phyloP scores from a whole-genome alignment of 306 rosid species.

The Sphenostylis stenocarpa region DNA sequence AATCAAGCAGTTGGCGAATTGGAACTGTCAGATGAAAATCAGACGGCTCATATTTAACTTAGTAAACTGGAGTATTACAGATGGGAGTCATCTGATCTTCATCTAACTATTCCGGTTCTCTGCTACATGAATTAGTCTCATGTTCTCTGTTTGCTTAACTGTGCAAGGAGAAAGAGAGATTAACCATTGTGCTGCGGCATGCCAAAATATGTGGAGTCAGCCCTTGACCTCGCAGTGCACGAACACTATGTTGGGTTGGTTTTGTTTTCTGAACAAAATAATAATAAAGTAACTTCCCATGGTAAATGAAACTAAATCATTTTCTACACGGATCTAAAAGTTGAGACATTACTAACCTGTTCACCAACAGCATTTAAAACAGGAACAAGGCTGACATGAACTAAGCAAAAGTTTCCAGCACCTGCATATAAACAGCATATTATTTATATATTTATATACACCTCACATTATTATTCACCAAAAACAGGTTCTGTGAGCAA shows the following conservation, averaged over 20 bases:
- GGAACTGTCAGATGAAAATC: background rate
- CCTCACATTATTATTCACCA: background rate
- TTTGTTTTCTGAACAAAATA: slow-evolving; percentile 68
- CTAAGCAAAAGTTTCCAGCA: slow-evolving; percentile 68
- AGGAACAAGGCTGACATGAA: slow-evolving; percentile 91
- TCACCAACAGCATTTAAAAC: slow-evolving; percentile 89
- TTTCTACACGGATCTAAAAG: slow-evolving; percentile 2
- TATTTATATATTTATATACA: too few relatives aligned
- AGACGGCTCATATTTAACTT: background rate
- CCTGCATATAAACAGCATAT: slow-evolving; percentile 38
- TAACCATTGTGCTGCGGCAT: slow-evolving; percentile 78
- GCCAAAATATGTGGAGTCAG: slow-evolving; percentile 74
- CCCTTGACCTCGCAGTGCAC: slow-evolving; percentile 75
- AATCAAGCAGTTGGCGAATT: background rate
- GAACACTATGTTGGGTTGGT: slow-evolving; percentile 88
- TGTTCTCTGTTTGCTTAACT: background rate
- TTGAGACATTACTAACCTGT: slow-evolving; percentile 53
- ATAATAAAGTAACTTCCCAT: background rate
- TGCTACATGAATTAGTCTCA: background rate
- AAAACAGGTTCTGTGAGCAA: background rate
- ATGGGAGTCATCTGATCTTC: background rate
- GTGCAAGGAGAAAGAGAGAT: slow-evolving; percentile 19
- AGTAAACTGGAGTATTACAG: background rate
- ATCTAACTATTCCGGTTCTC: background rate
- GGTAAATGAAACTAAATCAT: slow-evolving; percentile 27